phyloP scores from a whole-genome alignment of 2,329 filamentous ascomycete genomes.

The Aureobasidium sp. region DNA sequence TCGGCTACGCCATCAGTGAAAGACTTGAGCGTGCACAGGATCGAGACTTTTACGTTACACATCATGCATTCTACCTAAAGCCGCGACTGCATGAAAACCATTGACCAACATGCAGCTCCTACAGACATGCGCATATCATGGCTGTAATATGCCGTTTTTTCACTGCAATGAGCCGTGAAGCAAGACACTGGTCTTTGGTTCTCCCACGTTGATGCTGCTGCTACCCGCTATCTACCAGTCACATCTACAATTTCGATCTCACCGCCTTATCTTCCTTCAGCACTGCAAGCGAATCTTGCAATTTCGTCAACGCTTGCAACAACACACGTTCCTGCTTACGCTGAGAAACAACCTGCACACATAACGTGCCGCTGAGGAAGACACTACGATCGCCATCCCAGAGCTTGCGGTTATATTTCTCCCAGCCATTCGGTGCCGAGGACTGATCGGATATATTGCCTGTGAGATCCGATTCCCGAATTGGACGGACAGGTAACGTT shows the following conservation, averaged over 20 bases:
- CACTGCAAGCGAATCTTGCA: conserved; percentile 37
- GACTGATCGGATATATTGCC: conserved; percentile 33
- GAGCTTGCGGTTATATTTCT: conserved; percentile 49
- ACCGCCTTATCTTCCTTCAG: not conserved
- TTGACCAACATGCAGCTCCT: not conserved
- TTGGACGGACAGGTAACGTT: conserved; percentile 44
- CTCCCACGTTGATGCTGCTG: not conserved
- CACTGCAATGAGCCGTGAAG: not conserved
- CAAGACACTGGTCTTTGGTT: not conserved
- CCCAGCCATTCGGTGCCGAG: conserved; percentile 42
- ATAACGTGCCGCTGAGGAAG: conserved; percentile 46
- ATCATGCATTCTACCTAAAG: not conserved
- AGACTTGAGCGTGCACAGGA: not conserved
- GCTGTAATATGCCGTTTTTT: not conserved
- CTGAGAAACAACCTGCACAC: conserved; percentile 49
- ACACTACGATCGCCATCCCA: conserved; percentile 47
- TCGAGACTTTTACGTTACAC: conserved; percentile 5
- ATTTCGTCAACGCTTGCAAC: conserved; percentile 43
- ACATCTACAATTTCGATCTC: conserved; percentile 5
- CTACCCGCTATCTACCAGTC: not conserved
- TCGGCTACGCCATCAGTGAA: not conserved
- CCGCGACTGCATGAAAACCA: not conserved
- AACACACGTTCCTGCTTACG: conserved; percentile 47
- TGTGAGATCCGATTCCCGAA: conserved; percentile 42
- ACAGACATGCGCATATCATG: not conserved